phyloP scores from a whole-genome alignment of 2,329 filamentous ascomycete species.

The Aspergillus sp. region DNA sequence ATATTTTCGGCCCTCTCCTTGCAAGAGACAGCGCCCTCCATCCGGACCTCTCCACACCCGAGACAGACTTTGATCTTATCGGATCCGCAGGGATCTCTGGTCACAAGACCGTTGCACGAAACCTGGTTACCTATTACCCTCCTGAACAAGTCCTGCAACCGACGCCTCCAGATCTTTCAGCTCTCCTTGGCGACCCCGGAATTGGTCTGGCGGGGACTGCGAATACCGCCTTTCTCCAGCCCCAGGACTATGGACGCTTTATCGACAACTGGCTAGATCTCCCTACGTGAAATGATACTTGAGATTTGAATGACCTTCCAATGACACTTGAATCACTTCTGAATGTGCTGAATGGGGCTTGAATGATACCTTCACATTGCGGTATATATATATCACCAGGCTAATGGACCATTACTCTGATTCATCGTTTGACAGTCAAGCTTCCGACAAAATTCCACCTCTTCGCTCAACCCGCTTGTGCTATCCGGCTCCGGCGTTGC shows the following conservation, averaged over 20 bases:
- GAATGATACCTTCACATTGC: too few relatives aligned
- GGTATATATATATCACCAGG: not conserved
- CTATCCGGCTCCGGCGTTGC: conserved; percentile 31
- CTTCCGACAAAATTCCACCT: conserved; percentile 1
- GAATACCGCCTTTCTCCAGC: conserved; percentile 9
- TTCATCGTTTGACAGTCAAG: not conserved
- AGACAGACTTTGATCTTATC: conserved; percentile 12
- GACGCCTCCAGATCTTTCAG: conserved; percentile 10
- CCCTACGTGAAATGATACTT: not conserved
- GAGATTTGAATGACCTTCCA: too few relatives aligned
- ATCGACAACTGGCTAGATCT: conserved; percentile 16
- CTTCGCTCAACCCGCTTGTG: not conserved
- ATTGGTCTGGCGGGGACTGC: not conserved
- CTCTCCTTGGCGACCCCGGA: conserved; percentile 8
- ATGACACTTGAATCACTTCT: too few relatives aligned
- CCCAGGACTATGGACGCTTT: conserved; percentile 14
- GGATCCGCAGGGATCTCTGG: conserved; percentile 14
- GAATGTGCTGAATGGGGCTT: too few relatives aligned
- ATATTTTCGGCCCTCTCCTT: conserved; percentile 6
- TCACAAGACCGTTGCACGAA: conserved; percentile 12
- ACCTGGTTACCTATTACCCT: conserved; percentile 14
- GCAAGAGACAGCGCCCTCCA: conserved; percentile 5
- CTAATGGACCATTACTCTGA: not conserved
- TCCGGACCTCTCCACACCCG: not conserved
- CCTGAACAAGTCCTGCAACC: conserved; percentile 11